These are phyloP conservation scores for Cercospora janseana DNA, from an alignment of 2,329 filamentous ascomycete genomes.

Conservation along the genomic window DNA sequence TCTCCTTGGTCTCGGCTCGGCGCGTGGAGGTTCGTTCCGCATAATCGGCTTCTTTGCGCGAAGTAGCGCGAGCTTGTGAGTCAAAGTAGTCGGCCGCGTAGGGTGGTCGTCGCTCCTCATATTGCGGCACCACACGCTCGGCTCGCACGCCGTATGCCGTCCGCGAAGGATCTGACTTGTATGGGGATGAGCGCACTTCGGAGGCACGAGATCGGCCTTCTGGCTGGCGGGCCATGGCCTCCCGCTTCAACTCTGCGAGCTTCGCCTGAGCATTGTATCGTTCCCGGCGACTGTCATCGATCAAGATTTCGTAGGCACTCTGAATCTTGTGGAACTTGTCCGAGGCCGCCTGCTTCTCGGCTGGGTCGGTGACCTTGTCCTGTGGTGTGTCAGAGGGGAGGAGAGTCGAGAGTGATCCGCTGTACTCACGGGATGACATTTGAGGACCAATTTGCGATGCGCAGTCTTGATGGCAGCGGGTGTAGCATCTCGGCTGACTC, in stretches of 20 bases:
- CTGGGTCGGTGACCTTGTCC: conserved; percentile 65
- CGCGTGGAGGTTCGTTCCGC: conserved; percentile 31
- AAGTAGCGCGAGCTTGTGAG: conserved; percentile 33
- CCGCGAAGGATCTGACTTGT: conserved; percentile 19
- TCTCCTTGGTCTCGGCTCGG: conserved; percentile 29
- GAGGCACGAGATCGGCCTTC: conserved; percentile 20
- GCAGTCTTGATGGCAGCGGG: conserved; percentile 80
- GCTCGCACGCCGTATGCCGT: conserved; percentile 17
- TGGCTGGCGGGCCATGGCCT: conserved; percentile 47
- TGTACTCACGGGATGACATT: conserved; percentile 59
- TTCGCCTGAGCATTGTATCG: conserved; percentile 76
- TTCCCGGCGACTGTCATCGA: conserved; percentile 67
- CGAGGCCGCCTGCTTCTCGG: conserved; percentile 72
- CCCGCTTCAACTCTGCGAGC: conserved; percentile 62
- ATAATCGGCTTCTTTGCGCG: conserved; percentile 43
- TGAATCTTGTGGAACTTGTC: conserved; percentile 91
- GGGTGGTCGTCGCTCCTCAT: conserved; percentile 36
- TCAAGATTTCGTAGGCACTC: conserved; percentile 86
- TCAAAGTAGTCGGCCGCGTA: conserved; percentile 40
- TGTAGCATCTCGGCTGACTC: conserved; percentile 68
- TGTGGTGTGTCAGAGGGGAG: background rate
- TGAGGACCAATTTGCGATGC: conserved; percentile 87
- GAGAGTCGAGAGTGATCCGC: background rate
- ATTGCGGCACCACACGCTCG: conserved; percentile 28
- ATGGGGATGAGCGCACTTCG: conserved; percentile 20